A percentile compares a stretch with the other conserved stretches of the same genome.
Conservation (phyloP, 495 filamentous ascomycete species). For the Cercophora newfieldiana region DNA sequence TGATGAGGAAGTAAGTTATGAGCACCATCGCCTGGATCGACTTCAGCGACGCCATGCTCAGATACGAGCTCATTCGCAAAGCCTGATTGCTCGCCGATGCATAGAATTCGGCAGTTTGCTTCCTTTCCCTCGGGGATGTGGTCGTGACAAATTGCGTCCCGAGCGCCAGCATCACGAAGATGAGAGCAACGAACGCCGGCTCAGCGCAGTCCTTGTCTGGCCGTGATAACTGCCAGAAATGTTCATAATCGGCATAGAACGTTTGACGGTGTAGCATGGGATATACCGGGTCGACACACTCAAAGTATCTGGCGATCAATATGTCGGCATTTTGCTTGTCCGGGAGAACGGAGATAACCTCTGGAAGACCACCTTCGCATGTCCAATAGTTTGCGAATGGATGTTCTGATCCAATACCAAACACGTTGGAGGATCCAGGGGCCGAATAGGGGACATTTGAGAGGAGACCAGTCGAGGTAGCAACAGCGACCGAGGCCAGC, state of each 20-base stretch:
- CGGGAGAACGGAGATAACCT: constrained; percentile 69
- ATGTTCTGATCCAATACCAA: constrained; percentile 66
- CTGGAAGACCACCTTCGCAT: constrained; percentile 65
- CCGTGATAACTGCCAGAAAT: constrained; percentile 61
- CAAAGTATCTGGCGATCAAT: constrained; percentile 66
- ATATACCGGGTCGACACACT: constrained; percentile 72
- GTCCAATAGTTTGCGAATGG: constrained; percentile 80
- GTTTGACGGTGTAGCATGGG: constrained; percentile 67
- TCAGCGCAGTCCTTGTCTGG: constrained; percentile 55
- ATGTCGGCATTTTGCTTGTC: constrained; percentile 72
- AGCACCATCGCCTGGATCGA: constrained; percentile 73
- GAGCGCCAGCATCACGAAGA: constrained; percentile 69
- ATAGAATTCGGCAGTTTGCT: constrained; percentile 75
- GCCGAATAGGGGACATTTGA: constrained; percentile 67
- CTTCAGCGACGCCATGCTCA: constrained; percentile 64
- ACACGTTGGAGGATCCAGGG: constrained; percentile 64
- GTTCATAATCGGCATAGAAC: constrained; percentile 69
- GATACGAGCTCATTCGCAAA: constrained; percentile 64
- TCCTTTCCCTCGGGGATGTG: constrained; percentile 54
- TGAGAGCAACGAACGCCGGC: constrained; percentile 60
- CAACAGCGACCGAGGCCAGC: constrained; percentile 46
- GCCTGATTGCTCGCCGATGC: constrained; percentile 71
- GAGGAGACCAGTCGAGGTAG: constrained; percentile 58
- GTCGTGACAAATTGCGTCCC: constrained; percentile 69
- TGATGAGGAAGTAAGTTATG: constrained; percentile 74